These are phyloP conservation scores for Fusarium palustre DNA, from an alignment of 2,329 filamentous ascomycete species.

Conservation along the genomic window DNA sequence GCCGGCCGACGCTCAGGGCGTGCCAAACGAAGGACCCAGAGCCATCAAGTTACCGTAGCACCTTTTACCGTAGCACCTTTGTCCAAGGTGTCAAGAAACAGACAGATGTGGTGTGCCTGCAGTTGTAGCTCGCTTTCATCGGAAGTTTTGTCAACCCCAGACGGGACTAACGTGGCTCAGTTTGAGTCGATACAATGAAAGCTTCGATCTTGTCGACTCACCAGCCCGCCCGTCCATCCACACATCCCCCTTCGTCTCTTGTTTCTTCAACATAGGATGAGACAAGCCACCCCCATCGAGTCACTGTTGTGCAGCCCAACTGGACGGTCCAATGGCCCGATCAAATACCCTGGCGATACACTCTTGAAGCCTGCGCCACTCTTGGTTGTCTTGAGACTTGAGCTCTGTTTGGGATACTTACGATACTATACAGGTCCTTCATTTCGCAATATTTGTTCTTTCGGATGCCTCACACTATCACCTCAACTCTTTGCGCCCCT, in stretches of 20 bases:
- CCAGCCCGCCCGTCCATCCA: slow-evolving; percentile 45
- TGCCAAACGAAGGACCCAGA: slow-evolving; percentile 27
- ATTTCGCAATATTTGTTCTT: slow-evolving; percentile 30
- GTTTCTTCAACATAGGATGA: slow-evolving; percentile 46
- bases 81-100: slow-evolving; percentile 33
- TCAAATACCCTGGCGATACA: slow-evolving; percentile 47
- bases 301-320: slow-evolving; percentile 46
- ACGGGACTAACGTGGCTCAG: slow-evolving; percentile 48
- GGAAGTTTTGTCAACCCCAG: slow-evolving; percentile 50
- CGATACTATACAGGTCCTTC: slow-evolving; percentile 29
- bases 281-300: slow-evolving; percentile 47
- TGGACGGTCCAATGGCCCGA: slow-evolving; percentile 47
- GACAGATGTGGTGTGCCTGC: slow-evolving; percentile 34
- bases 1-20: slow-evolving; percentile 25
- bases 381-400: slow-evolving; percentile 46
- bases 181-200: slow-evolving; percentile 45
- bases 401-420: slow-evolving; percentile 38
- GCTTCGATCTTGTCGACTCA: slow-evolving; percentile 45
- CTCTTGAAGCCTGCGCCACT: slow-evolving; percentile 46
- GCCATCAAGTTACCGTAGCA: slow-evolving; percentile 28
- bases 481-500: slow-evolving; percentile 9
- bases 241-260: slow-evolving; percentile 41
- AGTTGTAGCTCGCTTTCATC: slow-evolving; percentile 42
- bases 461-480: slow-evolving; percentile 21
- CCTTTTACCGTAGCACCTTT: slow-evolving; percentile 10